phyloP scores from a whole-genome alignment of 2,329 filamentous ascomycete species.

The Xylariaceae sp. region DNA sequence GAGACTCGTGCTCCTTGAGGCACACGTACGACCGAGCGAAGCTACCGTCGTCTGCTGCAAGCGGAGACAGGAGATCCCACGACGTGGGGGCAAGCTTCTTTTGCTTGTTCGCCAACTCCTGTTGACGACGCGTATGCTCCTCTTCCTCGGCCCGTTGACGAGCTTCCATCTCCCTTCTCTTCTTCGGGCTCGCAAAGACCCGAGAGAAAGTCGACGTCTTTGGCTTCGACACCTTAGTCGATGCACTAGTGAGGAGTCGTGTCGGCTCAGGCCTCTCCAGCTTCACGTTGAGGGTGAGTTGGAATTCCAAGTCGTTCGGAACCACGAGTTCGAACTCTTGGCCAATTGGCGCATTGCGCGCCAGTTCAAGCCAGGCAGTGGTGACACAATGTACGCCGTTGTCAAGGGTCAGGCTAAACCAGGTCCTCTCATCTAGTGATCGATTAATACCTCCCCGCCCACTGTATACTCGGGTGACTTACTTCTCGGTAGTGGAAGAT shows the following conservation, averaged over 20 bases:
- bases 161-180: constrained; percentile 88
- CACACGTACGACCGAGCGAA: constrained; percentile 93
- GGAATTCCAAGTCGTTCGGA: constrained; percentile 96
- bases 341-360: constrained; percentile 85
- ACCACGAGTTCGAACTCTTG: constrained; percentile 98
- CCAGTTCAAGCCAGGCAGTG: constrained; percentile 88
- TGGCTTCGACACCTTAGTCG: constrained; percentile 55
- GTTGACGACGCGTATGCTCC: constrained; percentile 55
- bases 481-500: constrained; percentile 86
- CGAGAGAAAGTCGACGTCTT: constrained; percentile 88
- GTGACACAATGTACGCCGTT: constrained; percentile 98
- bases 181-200: constrained; percentile 90
- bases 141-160: constrained; percentile 78
- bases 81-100: constrained; percentile 59
- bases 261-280: constrained; percentile 67
- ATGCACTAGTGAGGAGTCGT: constrained; percentile 43
- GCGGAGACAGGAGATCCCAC: constrained; percentile 79
- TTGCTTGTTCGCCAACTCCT: constrained; percentile 57
- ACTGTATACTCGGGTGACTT: constrained; percentile 32
- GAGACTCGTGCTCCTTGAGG: constrained; percentile 82
- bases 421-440: constrained; percentile 71
- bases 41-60: constrained; percentile 85
- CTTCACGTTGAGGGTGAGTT: constrained; percentile 93
- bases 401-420: constrained; percentile 95
- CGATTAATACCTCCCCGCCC: constrained; percentile 10